Conservation (phyloP, 2,329 filamentous ascomycete genomes). For the Aspergillus uvarum region DNA sequence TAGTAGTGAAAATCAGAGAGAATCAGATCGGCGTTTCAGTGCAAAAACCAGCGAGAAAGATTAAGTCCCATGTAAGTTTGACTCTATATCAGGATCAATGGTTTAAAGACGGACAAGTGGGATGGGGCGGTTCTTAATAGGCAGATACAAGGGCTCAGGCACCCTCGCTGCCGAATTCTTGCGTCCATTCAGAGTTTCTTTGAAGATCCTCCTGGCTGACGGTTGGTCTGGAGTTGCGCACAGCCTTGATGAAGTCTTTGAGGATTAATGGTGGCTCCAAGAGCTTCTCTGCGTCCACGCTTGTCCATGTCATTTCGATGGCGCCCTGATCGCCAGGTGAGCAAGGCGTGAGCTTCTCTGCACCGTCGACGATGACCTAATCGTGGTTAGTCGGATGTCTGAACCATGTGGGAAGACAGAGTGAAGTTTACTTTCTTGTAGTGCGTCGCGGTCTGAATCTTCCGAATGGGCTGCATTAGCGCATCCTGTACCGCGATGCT, state of each 20-base stretch:
- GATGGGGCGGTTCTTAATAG: not conserved
- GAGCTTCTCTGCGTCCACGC: conserved; percentile 78
- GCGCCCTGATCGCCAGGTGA: conserved; percentile 85
- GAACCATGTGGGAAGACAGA: not conserved
- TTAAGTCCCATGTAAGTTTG: not conserved
- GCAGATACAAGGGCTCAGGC: conserved; percentile 41
- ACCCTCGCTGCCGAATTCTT: conserved; percentile 93
- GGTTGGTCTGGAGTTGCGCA: conserved; percentile 83
- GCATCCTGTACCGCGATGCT: conserved; percentile 93
- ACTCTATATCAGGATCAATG: not conserved
- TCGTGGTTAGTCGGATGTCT: conserved; percentile 9
- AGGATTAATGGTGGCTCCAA: conserved; percentile 82
- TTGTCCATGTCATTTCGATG: conserved; percentile 90
- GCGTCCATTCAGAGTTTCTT: conserved; percentile 87
- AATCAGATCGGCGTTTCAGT: not conserved
- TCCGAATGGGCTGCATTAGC: conserved; percentile 93
- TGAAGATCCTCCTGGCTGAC: conserved; percentile 84
- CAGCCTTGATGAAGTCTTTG: conserved; percentile 91
- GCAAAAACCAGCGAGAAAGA: not conserved
- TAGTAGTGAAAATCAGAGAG: not conserved
- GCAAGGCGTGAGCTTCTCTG: conserved; percentile 71
- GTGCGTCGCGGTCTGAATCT: conserved; percentile 96
- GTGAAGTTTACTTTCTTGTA: conserved; percentile 74
- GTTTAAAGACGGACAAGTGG: not conserved
- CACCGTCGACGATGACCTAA: conserved; percentile 68